Base-by-base conservation (phyloP, 139 green algal species). In the Raphidocelis subcapitata region DNA sequence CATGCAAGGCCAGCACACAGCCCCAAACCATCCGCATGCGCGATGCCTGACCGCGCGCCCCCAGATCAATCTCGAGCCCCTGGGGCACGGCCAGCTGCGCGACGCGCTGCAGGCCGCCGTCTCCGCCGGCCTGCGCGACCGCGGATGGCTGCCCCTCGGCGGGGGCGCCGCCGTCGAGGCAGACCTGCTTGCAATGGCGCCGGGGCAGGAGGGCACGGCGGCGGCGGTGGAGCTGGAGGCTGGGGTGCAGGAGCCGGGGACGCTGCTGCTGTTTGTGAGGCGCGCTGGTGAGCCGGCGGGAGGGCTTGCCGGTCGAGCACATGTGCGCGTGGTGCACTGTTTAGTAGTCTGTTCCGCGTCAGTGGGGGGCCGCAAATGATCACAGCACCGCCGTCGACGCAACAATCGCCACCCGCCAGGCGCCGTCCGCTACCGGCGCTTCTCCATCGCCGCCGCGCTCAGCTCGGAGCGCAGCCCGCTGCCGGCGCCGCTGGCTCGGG, bases 51-150 rank as follows among this genome's bases (percentile, higher is more conserved):
- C n/a, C n/a, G n/a, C n/a, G n/a, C n/a, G n/a, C n/a, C n/a, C n/a
- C n/a, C n/a, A 49, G 41, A 67, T 75, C 57, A 75, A 56, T 37
- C 69, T 67, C 0, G 55, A 28, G 1, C 69, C 69, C 5, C 41
- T 75, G 3, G 69, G 41, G 2, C 57, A 60, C 28, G 86, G 67
- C 52, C 49, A 62, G 55, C 60, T 68, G 31, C 32, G 65, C 32
- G 31, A 63, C 29, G 46, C 60, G 3, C 70, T 69, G 47, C 70
- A 76, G 12, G 49, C 70, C 35, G 60, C 60, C 52, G 31, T 62
- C 0, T 18, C 65, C 24, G 65, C 65, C 46, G 31, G 44, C 3
- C 47, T 76, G 31, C 62, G 46, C 24, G 70, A 35, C 60, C 52
- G 62, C 69, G 65, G 69, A 10, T 69, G 61, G 70, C 61, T 69